Conservation (phyloP, 2,329 filamentous ascomycete species). For the Karstenula rhodostoma region DNA sequence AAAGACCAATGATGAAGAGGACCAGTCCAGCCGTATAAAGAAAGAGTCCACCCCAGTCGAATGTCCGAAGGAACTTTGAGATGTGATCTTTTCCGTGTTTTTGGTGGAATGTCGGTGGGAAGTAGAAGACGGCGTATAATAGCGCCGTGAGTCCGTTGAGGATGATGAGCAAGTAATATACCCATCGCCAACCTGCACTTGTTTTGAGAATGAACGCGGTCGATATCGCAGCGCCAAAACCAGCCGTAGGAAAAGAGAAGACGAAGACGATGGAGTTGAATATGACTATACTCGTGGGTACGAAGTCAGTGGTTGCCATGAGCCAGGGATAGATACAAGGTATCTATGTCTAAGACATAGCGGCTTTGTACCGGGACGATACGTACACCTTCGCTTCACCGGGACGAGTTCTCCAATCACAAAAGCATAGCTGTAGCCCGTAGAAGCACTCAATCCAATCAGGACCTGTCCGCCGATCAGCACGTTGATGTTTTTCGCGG, state of each 20-base stretch:
- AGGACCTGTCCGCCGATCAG: constrained; percentile 21
- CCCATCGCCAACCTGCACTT: constrained; percentile 50
- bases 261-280: constrained; percentile 23
- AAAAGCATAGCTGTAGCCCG: constrained; percentile 27
- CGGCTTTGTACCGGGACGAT: no score
- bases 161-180: constrained; percentile 54
- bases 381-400: constrained; percentile 13
- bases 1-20: constrained; percentile 30
- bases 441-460: constrained; percentile 20
- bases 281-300: no score
- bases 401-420: constrained; percentile 42
- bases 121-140: constrained; percentile 57
- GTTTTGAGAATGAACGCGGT: constrained; percentile 19
- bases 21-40: constrained; percentile 54
- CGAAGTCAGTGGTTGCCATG: no score
- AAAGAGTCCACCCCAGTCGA: constrained; percentile 56
- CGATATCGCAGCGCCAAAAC: constrained; percentile 24
- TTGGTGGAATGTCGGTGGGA: constrained; percentile 56
- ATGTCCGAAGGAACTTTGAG: constrained; percentile 30
- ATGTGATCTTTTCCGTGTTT: constrained; percentile 28
- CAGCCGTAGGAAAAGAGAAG: constrained; percentile 22
- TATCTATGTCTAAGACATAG: no score
- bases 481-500: not conserved
- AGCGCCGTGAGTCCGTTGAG: constrained; percentile 49
- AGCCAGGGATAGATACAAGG: no score